Conservation (phyloP, 1,284 basidiomycete species). For the Cronartium quercuum region DNA sequence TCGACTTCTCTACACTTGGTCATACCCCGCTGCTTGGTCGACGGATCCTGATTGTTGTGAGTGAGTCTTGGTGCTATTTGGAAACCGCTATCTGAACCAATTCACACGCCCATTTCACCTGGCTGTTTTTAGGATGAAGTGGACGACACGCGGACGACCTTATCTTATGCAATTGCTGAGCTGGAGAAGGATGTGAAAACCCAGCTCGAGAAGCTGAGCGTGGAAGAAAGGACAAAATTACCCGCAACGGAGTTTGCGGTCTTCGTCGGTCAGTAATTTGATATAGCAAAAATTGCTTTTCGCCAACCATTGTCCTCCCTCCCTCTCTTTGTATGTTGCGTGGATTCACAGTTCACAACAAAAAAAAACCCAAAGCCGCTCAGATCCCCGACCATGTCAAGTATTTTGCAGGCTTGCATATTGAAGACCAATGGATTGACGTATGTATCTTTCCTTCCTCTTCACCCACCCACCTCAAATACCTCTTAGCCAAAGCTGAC, state of each 20-base stretch:
- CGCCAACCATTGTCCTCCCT: neutral
- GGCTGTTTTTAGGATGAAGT: constrained; percentile 69
- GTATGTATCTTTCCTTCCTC: neutral
- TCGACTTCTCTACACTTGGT: constrained; percentile 44
- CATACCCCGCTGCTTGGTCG: constrained; percentile 69
- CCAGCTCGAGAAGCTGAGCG: constrained; percentile 40
- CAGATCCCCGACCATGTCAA: constrained; percentile 61
- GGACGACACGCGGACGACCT: constrained; percentile 79
- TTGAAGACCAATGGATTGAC: constrained; percentile 35
- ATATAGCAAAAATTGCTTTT: neutral
- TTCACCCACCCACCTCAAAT: neutral
- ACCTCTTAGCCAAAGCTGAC: neutral
- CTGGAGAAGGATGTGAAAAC: constrained; percentile 75
- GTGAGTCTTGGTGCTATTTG: constrained; percentile 46
- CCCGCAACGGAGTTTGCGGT: constrained; percentile 68
- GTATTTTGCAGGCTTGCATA: constrained; percentile 52
- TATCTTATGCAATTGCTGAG: constrained; percentile 70
- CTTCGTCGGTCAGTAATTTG: constrained; percentile 58
- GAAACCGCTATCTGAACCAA: neutral
- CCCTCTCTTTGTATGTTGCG: neutral
- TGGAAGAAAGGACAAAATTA: constrained; percentile 55
- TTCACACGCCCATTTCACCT: neutral
- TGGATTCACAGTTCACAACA: constrained; percentile 68
- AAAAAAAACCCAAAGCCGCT: constrained; percentile 74
- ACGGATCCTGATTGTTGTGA: constrained; percentile 71